Base-by-base conservation (phyloP, 495 filamentous ascomycete genomes). In the Viridothelium virens region DNA sequence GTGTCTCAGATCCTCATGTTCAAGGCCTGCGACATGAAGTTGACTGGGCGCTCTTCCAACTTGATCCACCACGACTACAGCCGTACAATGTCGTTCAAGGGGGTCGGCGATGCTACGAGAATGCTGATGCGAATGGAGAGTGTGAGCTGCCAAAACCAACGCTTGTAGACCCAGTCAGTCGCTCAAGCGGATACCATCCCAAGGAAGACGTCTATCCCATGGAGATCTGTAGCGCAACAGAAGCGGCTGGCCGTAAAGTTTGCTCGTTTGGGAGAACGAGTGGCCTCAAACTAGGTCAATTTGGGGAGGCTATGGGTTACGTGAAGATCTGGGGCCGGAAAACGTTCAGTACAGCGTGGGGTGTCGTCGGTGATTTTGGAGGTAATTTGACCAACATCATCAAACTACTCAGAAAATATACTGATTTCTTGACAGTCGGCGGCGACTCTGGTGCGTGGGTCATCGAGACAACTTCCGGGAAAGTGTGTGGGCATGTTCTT, bases 391-490 rank as follows among this genome's bases (percentile, higher is more conserved):
- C 63, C 46, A 11, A 34, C 1, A 25, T 25, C 1, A 7, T 48
- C 12, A 38, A 61, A 31, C 38, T 16, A 68, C 37, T 10, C 37
- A 65, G 3, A 38, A 63, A 1, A 0, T 62, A 33, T 53, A 46
- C 62, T 66, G 41, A 68, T 25, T 50, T 84, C 63, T 82, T 82
- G n/a, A 38, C 67, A 84, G 87, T 91, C 48, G 91, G 91, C 33
- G 93, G 93, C 25, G 92, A 97, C 74, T 92, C 89, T 11, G 93
- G 93, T 16, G 91, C 93, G 18, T 97, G 93, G 93, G 84, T 97
- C 16, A 87, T 96, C 65, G 90, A 95, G 68, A 89, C 91, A 65
- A 81, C 84, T 6, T 80, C 85, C 18, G 91, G 91, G n/a, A 84
- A 84, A 38, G 86, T 96, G 3, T 92, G 89, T 73, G 93, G 92